Evolutionary conservation across 176 grass and related monocot species (phyloP).

Genomic region (Poa pratensis): DNA sequence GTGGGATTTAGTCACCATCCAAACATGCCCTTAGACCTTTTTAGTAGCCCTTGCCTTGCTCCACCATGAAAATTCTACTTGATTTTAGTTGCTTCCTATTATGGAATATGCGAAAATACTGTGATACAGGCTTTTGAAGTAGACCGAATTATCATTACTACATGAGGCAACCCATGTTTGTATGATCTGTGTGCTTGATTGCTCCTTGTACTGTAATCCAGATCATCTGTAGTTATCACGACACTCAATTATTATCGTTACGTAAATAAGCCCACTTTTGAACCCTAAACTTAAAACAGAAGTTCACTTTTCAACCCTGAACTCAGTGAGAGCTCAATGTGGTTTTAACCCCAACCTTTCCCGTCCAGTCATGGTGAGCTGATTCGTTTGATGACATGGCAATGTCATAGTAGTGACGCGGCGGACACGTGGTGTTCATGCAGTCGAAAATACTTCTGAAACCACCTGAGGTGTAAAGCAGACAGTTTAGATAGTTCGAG

Average conservation of each 20-base stretch:
- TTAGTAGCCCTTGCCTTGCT: slow-evolving; percentile 18
- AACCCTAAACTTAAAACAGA: not conserved
- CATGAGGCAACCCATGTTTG: not conserved
- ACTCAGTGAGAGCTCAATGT: slow-evolving; percentile 1
- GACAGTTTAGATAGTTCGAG: not conserved
- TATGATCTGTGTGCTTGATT: not conserved
- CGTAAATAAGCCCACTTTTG: not conserved
- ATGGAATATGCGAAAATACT: not conserved
- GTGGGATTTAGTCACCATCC: no score
- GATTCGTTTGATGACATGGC: not conserved
- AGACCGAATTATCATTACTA: not conserved
- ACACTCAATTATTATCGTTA: not conserved
- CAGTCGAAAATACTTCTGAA: not conserved
- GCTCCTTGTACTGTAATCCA: not conserved
- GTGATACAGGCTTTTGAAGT: not conserved
- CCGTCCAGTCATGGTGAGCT: not conserved
- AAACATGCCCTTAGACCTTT: not conserved
- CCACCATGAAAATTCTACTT: not conserved
- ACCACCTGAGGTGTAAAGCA: not conserved
- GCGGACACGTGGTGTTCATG: not conserved
- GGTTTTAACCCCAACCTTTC: slow-evolving; percentile 1
- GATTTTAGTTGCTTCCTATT: not conserved
- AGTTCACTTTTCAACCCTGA: not conserved
- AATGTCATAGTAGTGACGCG: not conserved
- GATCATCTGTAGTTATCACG: not conserved